A percentile compares a stretch with the other conserved stretches of the same genome.
Evolutionary conservation across 495 filamentous ascomycete species (phyloP).

Genomic region (Aspergillus hancockii): DNA sequence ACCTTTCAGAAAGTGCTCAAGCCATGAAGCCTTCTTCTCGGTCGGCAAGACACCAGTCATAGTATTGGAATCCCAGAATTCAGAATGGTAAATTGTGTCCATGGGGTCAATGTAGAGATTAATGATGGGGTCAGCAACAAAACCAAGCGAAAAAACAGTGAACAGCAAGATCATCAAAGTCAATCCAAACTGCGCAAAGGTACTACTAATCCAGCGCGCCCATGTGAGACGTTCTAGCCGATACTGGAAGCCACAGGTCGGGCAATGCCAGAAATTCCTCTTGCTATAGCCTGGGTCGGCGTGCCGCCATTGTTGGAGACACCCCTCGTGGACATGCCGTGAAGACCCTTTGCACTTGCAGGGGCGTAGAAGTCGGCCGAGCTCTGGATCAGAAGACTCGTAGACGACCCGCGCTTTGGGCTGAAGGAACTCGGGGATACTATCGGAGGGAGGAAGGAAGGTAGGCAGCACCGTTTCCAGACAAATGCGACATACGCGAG

Average conservation of each 20-base stretch:
- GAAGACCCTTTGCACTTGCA: conserved; percentile 92
- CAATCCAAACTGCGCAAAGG: conserved; percentile 59
- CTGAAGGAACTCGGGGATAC: conserved; percentile 63
- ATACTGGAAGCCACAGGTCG: conserved; percentile 86
- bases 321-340: conserved; percentile 94
- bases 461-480: conserved; percentile 82
- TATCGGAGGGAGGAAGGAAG: conserved; percentile 62
- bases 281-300: conserved; percentile 65
- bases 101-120: conserved; percentile 80
- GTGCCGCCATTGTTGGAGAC: conserved; percentile 82
- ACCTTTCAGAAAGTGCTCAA: conserved; percentile 84
- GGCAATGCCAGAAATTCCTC: conserved; percentile 81
- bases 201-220: conserved; percentile 73
- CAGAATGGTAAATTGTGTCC: conserved; percentile 45
- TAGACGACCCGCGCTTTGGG: conserved; percentile 67
- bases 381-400: conserved; percentile 68
- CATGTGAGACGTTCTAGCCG: conserved; percentile 75
- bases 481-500: conserved; percentile 89
- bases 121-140: conserved; percentile 91
- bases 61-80: conserved; percentile 37
- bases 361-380: conserved; percentile 82
- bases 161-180: conserved; percentile 69
- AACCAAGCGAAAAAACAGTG: conserved; percentile 78
- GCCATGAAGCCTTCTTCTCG: conserved; percentile 59
- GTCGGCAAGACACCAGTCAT: conserved; percentile 39